Percentiles rank a stretch among this genome's conserved stretches.
phyloP scores from a whole-genome alignment of 1,284 basidiomycete genomes.

The Mrakiaceae sp. region DNA sequence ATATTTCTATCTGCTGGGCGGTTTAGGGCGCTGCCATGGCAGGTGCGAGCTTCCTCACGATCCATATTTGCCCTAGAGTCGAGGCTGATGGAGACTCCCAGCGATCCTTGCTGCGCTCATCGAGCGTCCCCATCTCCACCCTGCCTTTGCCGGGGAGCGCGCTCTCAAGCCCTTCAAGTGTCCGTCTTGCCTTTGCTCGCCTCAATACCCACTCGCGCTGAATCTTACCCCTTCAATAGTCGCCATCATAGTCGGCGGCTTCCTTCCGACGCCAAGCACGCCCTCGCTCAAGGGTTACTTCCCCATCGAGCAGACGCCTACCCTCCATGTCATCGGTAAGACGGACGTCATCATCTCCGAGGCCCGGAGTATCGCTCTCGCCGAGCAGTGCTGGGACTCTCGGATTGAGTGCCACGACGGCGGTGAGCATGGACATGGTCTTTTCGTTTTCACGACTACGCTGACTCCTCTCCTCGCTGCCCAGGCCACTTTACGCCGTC shows the following conservation, averaged over 20 bases:
- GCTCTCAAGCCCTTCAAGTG: slow-evolving; percentile 54
- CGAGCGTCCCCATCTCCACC: slow-evolving; percentile 46
- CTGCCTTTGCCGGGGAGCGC: slow-evolving; percentile 45
- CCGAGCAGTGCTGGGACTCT: slow-evolving; percentile 7
- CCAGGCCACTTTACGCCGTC: slow-evolving; percentile 32
- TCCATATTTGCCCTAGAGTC: not conserved
- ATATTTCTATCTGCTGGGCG: not conserved
- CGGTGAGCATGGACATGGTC: slow-evolving; percentile 19
- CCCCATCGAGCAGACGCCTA: slow-evolving; percentile 47
- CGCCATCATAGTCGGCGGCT: slow-evolving; percentile 44
- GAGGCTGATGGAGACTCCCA: slow-evolving; percentile 43
- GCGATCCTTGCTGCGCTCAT: slow-evolving; percentile 32
- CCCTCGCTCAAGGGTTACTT: slow-evolving; percentile 41
- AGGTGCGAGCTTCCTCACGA: not conserved
- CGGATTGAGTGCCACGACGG: slow-evolving; percentile 36
- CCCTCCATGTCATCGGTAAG: slow-evolving; percentile 66
- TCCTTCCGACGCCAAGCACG: slow-evolving; percentile 27
- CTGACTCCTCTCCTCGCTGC: not conserved
- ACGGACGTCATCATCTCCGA: slow-evolving; percentile 68
- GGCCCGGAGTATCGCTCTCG: slow-evolving; percentile 47
- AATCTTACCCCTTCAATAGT: slow-evolving; percentile 26
- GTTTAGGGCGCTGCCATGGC: too few relatives aligned
- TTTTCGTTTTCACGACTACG: not conserved
- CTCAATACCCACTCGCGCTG: slow-evolving; percentile 3
- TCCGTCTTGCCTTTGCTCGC: slow-evolving; percentile 16